These are phyloP conservation scores for Hypoxylon subgilvum DNA, from an alignment of 495 filamentous ascomycete species.

Conservation along the genomic window DNA sequence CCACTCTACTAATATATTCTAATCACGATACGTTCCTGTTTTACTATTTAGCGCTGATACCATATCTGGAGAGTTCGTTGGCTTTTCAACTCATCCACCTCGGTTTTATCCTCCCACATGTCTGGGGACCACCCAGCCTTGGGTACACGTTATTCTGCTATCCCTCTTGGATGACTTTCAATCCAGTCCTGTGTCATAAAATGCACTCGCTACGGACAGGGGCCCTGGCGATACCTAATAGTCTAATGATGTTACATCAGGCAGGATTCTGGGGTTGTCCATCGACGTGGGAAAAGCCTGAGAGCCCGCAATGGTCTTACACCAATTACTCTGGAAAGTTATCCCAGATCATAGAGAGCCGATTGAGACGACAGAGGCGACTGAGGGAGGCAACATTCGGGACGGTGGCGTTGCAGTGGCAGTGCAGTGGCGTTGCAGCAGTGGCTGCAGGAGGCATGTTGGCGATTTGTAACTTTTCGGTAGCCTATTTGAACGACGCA, in stretches of 20 bases:
- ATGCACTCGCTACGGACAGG: conserved; percentile 18
- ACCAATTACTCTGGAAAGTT: neutral
- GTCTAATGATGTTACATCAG: conserved; percentile 24
- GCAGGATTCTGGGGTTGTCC: neutral
- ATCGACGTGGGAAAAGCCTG: too few relatives aligned
- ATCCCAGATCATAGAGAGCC: neutral
- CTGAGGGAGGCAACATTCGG: too few relatives aligned
- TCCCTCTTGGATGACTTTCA: conserved; percentile 1
- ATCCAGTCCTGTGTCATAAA: conserved; percentile 10
- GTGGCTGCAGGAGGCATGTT: conserved; percentile 8
- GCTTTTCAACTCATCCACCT: neutral
- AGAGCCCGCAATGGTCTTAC: too few relatives aligned
- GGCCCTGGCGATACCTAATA: conserved; percentile 27
- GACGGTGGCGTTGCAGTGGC: too few relatives aligned
- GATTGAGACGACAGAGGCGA: too few relatives aligned
- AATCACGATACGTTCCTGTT: conserved; percentile 14
- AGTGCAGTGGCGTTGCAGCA: conserved; percentile 5
- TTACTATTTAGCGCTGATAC: conserved; percentile 11
- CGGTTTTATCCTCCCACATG: neutral
- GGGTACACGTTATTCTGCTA: neutral
- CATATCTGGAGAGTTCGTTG: neutral
- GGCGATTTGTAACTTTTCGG: conserved; percentile 1
- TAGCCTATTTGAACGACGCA: conserved; percentile 9
- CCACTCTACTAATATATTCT: conserved; percentile 26
- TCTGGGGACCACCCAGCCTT: neutral